Conservation (phyloP, 768 basidiomycete genomes). For the Tulasnella sp. region DNA sequence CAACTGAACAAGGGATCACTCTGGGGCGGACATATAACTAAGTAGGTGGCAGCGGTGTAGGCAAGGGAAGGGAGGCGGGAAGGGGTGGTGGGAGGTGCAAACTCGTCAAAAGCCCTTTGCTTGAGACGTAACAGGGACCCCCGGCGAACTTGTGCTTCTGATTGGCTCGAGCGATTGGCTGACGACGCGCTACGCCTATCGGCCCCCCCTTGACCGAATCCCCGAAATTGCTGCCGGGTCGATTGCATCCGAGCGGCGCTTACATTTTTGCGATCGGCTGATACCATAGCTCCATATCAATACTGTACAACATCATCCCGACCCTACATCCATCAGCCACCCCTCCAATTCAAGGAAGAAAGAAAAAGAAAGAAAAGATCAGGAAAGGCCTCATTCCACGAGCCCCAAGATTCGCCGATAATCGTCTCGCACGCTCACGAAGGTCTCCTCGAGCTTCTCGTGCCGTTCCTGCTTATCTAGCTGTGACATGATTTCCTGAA, state of each 20-base stretch:
- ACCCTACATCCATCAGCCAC: too few relatives aligned
- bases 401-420: conserved; percentile 64
- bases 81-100: neutral
- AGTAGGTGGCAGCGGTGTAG: neutral
- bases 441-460: conserved; percentile 88
- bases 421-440: conserved; percentile 72
- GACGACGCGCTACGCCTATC: neutral
- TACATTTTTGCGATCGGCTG: too few relatives aligned
- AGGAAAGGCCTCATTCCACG: conserved; percentile 12
- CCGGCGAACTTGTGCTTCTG: neutral
- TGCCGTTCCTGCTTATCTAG: conserved; percentile 78
- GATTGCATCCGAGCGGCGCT: too few relatives aligned
- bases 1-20: neutral
- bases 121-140: neutral
- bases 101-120: neutral
- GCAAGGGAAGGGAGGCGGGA: neutral
- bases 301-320: too few relatives aligned
- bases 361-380: too few relatives aligned
- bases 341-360: too few relatives aligned
- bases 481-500: conserved; percentile 76
- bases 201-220: neutral
- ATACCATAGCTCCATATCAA: too few relatives aligned
- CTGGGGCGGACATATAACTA: neutral
- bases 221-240: neutral
- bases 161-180: neutral